phyloP scores from a whole-genome alignment of 495 filamentous ascomycete species.

The Penicillium ucsense region DNA sequence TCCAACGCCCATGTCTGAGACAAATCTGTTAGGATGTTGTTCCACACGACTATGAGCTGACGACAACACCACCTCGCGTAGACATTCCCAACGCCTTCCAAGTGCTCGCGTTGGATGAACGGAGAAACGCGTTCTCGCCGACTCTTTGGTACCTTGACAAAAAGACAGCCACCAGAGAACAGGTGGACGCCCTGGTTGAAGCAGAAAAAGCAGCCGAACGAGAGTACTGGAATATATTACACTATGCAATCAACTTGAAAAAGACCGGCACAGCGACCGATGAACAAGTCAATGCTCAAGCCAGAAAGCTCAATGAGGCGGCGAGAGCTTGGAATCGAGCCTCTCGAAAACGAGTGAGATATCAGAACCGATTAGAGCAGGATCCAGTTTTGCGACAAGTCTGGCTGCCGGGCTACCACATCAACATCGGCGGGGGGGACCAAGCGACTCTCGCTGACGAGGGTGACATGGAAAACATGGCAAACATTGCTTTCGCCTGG shows the following conservation, averaged over 20 bases:
- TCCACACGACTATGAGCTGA: background rate
- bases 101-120: conserved; percentile 49
- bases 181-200: conserved; percentile 4
- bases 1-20: too few relatives aligned
- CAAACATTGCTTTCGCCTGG: conserved; percentile 15
- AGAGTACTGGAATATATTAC: background rate
- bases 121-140: conserved; percentile 41
- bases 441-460: conserved; percentile 3
- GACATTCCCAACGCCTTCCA: conserved; percentile 51
- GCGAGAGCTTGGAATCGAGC: conserved; percentile 7
- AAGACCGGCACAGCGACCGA: conserved; percentile 3
- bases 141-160: conserved; percentile 43
- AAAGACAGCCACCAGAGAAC: conserved; percentile 4
- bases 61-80: conserved; percentile 4
- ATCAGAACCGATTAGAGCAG: conserved; percentile 3
- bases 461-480: conserved; percentile 17
- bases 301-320: conserved; percentile 1
- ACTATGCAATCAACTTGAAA: conserved; percentile 7
- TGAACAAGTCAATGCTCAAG: conserved; percentile 6
- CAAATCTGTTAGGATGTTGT: too few relatives aligned
- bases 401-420: conserved; percentile 37
- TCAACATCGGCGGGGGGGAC: conserved; percentile 33
- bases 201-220: background rate
- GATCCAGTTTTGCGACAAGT: conserved; percentile 9
- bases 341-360: conserved; percentile 3